A percentile compares a stretch with the other conserved stretches of the same genome.
phyloP scores from a whole-genome alignment of 352 stramenopile genomes.

The Thalassiosira sp. region DNA sequence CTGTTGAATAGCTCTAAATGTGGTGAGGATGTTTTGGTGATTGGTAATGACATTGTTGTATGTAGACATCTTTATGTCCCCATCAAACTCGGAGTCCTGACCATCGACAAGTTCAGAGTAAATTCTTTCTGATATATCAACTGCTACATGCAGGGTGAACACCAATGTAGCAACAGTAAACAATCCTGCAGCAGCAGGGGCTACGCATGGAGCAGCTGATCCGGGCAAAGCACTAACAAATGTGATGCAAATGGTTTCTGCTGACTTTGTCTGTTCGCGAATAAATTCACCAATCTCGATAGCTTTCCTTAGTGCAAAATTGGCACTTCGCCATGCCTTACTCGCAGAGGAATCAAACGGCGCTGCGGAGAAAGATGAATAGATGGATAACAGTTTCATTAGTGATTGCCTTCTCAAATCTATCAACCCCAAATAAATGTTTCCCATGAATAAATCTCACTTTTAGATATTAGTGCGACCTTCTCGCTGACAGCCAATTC shows the following conservation, averaged over 20 bases:
- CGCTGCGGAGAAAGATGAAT: not conserved
- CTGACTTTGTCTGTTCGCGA: not conserved
- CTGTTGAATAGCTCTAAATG: not conserved
- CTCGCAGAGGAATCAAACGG: not conserved
- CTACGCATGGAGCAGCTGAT: not conserved
- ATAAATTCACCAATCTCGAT: not conserved
- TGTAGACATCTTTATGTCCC: not conserved
- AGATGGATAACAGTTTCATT: not conserved
- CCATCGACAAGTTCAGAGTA: conserved; percentile 11
- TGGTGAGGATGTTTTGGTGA: conserved; percentile 15
- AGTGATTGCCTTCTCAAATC: too few species aligned
- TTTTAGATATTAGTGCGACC: not conserved
- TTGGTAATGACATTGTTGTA: conserved; percentile 20
- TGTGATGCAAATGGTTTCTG: conserved; percentile 1
- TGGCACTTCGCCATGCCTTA: conserved; percentile 3
- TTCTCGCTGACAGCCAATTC: conserved; percentile 6
- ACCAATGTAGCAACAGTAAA: not conserved
- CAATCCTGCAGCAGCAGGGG: not conserved
- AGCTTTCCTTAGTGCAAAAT: conserved; percentile 5
- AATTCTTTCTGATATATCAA: conserved; percentile 3
- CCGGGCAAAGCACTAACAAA: not conserved
- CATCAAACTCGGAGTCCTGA: not conserved
- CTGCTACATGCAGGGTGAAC: not conserved
- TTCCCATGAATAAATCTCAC: not conserved
- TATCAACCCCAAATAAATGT: too few species aligned